Conservation (phyloP, 2,329 filamentous ascomycete species). For the Beauveria pseudobassiana region DNA sequence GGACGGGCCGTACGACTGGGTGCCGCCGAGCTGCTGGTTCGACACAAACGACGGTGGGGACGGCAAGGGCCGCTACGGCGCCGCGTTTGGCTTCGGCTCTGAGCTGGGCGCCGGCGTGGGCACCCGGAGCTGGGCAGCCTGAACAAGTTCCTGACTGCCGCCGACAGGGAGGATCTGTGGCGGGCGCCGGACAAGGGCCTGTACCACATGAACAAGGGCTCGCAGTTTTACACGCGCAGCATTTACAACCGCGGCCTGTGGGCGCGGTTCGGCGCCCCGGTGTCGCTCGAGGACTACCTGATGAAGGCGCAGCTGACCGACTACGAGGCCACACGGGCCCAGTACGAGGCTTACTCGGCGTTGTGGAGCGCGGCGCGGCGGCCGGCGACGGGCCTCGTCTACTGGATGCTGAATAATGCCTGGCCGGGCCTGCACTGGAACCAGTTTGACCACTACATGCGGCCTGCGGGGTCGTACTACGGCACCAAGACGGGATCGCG, state of each 20-base stretch:
- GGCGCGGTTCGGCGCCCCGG: constrained; percentile 42
- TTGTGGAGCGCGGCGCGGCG: constrained; percentile 42
- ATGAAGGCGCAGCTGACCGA: constrained; percentile 54
- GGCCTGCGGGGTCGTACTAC: constrained; percentile 50
- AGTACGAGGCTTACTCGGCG: constrained; percentile 50
- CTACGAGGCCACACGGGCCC: constrained; percentile 53
- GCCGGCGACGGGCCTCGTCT: constrained; percentile 53
- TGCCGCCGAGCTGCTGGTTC: constrained; percentile 59
- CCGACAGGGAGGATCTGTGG: constrained; percentile 51
- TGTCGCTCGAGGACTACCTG: constrained; percentile 49
- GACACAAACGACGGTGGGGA: constrained; percentile 26
- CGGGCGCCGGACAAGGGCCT: constrained; percentile 40
- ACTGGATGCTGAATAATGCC: constrained; percentile 62
- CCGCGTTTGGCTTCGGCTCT: constrained; percentile 56
- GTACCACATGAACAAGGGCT: constrained; percentile 54
- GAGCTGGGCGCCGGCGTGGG: constrained; percentile 56
- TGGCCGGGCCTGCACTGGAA: constrained; percentile 62
- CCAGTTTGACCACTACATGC: constrained; percentile 56
- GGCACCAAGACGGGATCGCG: constrained; percentile 46
- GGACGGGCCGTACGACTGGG: constrained; percentile 60
- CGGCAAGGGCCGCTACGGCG: constrained; percentile 35
- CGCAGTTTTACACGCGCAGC: constrained; percentile 45
- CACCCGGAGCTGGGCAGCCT: constrained; percentile 51
- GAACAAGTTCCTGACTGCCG: constrained; percentile 41
- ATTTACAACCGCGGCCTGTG: constrained; percentile 52